These are phyloP conservation scores for Xerocomus brunneocitrinus DNA, from an alignment of 768 basidiomycete species.

Conservation along the genomic window DNA sequence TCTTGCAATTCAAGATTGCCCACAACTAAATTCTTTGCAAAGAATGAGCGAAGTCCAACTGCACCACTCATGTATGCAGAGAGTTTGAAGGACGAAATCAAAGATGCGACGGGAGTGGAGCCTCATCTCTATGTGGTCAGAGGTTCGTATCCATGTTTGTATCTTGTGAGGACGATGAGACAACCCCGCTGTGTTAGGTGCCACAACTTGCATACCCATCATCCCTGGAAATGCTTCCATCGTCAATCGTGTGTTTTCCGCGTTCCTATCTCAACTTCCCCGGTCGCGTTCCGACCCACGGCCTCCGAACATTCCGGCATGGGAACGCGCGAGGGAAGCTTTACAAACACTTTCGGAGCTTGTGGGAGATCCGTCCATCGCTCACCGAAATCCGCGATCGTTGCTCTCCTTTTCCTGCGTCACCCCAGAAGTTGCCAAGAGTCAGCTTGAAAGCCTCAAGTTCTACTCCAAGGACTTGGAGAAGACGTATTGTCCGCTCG, in stretches of 20 bases:
- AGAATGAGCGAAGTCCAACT: constrained; percentile 59
- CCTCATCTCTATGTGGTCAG: constrained; percentile 55
- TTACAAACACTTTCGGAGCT: constrained; percentile 50
- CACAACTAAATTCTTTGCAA: constrained; percentile 3
- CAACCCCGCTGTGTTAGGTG: constrained; percentile 37
- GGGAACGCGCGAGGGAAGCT: constrained; percentile 53
- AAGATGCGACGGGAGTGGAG: constrained; percentile 42
- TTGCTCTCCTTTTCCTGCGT: constrained; percentile 67
- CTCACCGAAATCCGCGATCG: constrained; percentile 50
- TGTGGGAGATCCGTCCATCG: constrained; percentile 41
- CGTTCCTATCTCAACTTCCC: constrained; percentile 57
- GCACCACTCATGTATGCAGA: constrained; percentile 58
- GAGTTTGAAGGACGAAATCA: constrained; percentile 43
- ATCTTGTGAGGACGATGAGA: background rate
- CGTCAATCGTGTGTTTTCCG: constrained; percentile 57
- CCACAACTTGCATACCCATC: constrained; percentile 50
- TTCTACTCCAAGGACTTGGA: constrained; percentile 43
- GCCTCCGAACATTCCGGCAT: constrained; percentile 31
- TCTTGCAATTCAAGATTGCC: background rate
- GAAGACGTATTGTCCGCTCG: constrained; percentile 52
- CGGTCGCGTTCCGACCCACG: constrained; percentile 45
- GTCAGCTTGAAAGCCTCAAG: constrained; percentile 46
- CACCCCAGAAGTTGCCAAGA: constrained; percentile 44
- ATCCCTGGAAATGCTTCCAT: constrained; percentile 54
- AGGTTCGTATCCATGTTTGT: constrained; percentile 36